Evolutionary conservation across 2,329 filamentous ascomycete genomes (phyloP).

Genomic region (Thelonectria olida): DNA sequence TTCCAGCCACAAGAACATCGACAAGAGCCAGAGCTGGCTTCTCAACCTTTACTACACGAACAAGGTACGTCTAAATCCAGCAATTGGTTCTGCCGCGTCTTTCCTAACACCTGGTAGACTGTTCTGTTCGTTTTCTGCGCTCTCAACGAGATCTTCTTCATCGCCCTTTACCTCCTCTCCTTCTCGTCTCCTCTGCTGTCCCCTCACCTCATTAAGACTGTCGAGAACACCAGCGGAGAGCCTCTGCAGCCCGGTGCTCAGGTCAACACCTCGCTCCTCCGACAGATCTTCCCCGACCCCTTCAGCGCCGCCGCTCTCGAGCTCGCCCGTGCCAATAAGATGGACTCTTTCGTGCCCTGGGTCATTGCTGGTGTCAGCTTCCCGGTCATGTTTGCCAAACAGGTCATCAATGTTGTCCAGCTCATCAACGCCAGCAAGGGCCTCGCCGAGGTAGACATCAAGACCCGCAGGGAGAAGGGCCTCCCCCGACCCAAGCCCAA

Average conservation of each 20-base stretch:
- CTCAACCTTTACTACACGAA: constrained; percentile 97
- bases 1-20: constrained; percentile 92
- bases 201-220: constrained; percentile 78
- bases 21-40: constrained; percentile 86
- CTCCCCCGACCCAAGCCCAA: constrained; percentile 56
- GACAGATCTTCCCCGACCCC: constrained; percentile 84
- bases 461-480: constrained; percentile 64
- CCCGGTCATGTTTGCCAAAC: constrained; percentile 91
- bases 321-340: constrained; percentile 92
- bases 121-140: constrained; percentile 92
- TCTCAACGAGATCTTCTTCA: constrained; percentile 97
- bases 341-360: constrained; percentile 74
- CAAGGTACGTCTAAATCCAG: constrained; percentile 70
- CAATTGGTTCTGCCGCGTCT: not conserved
- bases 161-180: constrained; percentile 95
- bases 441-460: constrained; percentile 90
- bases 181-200: constrained; percentile 93
- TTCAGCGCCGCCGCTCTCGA: constrained; percentile 94
- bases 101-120: constrained; percentile 61
- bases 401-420: constrained; percentile 93
- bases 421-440: constrained; percentile 91
- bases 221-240: constrained; percentile 61
- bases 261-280: constrained; percentile 73
- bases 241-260: constrained; percentile 73
- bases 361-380: constrained; percentile 81